Percentiles rank a stretch among this genome's conserved stretches.
These are phyloP conservation scores for Bisporella sp. DNA, from an alignment of 2,329 filamentous ascomycete species.

Conservation along the genomic window DNA sequence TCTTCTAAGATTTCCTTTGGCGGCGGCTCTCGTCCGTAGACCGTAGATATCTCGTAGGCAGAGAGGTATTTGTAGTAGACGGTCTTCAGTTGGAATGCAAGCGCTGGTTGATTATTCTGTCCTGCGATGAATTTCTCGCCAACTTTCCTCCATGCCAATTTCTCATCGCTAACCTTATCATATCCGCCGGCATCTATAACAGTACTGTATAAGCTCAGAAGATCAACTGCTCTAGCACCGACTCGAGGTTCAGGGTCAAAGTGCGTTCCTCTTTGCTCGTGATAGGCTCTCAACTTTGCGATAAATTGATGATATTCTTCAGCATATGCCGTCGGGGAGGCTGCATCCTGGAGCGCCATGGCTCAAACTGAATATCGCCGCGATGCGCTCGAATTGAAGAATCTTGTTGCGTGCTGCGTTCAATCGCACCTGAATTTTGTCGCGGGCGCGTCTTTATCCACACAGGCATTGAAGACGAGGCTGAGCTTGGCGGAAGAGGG, in stretches of 20 bases:
- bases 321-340: conserved; percentile 34
- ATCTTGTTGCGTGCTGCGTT: too few relatives aligned
- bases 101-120: conserved; percentile 69
- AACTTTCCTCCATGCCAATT: conserved; percentile 78
- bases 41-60: conserved; percentile 75
- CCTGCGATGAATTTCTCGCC: conserved; percentile 67
- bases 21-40: conserved; percentile 74
- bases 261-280: conserved; percentile 69
- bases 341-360: conserved; percentile 3
- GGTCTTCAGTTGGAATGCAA: conserved; percentile 79
- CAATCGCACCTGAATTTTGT: too few relatives aligned
- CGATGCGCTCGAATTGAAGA: too few relatives aligned
- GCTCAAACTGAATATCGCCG: too few relatives aligned
- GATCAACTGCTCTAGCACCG: conserved; percentile 67
- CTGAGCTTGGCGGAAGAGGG: too few relatives aligned
- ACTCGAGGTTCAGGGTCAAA: conserved; percentile 80
- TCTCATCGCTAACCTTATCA: conserved; percentile 75
- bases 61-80: conserved; percentile 86
- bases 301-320: conserved; percentile 77
- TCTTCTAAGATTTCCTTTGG: conserved; percentile 85
- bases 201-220: conserved; percentile 71
- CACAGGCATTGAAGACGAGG: too few relatives aligned
- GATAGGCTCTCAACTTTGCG: conserved; percentile 62
- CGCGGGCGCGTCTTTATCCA: too few relatives aligned
- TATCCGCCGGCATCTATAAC: conserved; percentile 77